Conservation (phyloP, 176 grass and related monocot genomes). For the Oryza australiensis region DNA sequence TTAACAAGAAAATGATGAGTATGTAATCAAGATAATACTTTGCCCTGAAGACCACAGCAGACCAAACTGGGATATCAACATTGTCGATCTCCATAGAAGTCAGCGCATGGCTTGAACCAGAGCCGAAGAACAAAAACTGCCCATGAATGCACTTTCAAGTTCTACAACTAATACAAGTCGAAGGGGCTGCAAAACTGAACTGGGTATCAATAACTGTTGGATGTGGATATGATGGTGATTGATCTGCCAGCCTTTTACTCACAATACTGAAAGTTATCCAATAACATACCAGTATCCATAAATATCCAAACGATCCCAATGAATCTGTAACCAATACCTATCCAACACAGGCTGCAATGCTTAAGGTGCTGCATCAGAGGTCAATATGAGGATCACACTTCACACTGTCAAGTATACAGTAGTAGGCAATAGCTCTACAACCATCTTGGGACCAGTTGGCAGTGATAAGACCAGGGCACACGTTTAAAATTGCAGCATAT, state of each 20-base stretch:
- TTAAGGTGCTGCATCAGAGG: conserved; percentile 70
- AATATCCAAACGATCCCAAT: conserved; percentile 34
- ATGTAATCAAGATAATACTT: conserved; percentile 26
- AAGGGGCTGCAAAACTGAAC: conserved; percentile 87
- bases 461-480: conserved; percentile 69
- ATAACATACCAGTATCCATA: conserved; percentile 26
- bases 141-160: conserved; percentile 26
- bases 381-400: conserved; percentile 40
- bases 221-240: conserved; percentile 82
- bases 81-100: conserved; percentile 48
- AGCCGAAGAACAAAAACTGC: conserved; percentile 29
- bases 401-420: conserved; percentile 9
- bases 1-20: conserved; percentile 24
- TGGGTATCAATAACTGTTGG: conserved; percentile 54
- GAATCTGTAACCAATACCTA: conserved; percentile 38
- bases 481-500: neutral
- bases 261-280: conserved; percentile 36
- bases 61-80: conserved; percentile 51
- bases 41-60: conserved; percentile 35
- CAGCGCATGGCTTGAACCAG: conserved; percentile 51
- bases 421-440: conserved; percentile 26
- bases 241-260: conserved; percentile 40
- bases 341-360: conserved; percentile 52
- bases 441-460: conserved; percentile 51
- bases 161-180: conserved; percentile 49